Evolutionary conservation across 2,329 filamentous ascomycete species (phyloP), one percentile per base, ranked within the genome.

Genomic region (Paracoccidioides lutzii): DNA sequence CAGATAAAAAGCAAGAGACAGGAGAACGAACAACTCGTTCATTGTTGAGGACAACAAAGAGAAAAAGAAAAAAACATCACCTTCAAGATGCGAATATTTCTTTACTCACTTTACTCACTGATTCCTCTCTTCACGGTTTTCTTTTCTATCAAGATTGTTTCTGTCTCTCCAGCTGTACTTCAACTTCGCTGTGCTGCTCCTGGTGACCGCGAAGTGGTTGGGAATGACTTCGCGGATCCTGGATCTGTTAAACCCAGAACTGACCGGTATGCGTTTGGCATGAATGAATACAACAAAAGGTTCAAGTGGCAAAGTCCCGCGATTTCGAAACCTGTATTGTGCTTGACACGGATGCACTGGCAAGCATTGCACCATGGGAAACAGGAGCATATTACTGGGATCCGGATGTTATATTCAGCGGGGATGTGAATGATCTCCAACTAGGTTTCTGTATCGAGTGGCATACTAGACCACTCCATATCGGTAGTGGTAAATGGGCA

Each of bases 201-300:
- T 15, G 46, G 46, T 32, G 37, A 35, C 4, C 37, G 28, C 22
- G 40, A 35, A 4, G 68, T 65, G 12, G 63, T 74, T 41, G 61
- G 69, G 38, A 62, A 66, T 28, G 65, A 74, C 43, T 74, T 74
- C 54, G 67, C 72, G 1, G 72, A 75, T 53, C 71, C 72, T 3
- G 67, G 73, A 10, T 72, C 83, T 51, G 62, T 83, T 50, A 65
- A 76, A 61, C 57, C 59, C 4, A 73, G 67, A 3, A 71, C 77
- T 59, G 76, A 73, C 2, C 83, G 77, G 73, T 81, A 83, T 60
- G 77, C 81, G 6, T 84, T 82, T 64, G 79, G 75, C 3, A 82
- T 79, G 1, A 76, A 75, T 51, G 73, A 72, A 53, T 75, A 75
- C 55, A 76, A 73, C 48, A 71, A 73, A 22, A 70, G 78, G 71